A percentile compares a stretch with the other conserved stretches of the same genome.
Evolutionary conservation across 345 rosid species (phyloP).

Genomic region (Arabis alpina): DNA sequence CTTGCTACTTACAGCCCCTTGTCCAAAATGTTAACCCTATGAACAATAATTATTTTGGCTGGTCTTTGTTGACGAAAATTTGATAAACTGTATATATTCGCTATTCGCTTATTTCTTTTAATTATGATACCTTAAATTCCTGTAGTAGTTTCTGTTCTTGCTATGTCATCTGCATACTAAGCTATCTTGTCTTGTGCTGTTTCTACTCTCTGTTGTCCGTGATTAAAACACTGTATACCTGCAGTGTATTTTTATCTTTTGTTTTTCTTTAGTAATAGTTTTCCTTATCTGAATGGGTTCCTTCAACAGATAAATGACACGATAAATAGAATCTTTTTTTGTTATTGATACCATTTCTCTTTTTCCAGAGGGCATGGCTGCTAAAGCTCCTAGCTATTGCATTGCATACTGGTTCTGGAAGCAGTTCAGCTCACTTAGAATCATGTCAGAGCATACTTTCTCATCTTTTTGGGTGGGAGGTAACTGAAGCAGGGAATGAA

Average conservation of each 20-base stretch:
- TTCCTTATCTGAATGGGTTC: conserved; percentile 12
- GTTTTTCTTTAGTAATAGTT: not conserved
- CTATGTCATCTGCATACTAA: not conserved
- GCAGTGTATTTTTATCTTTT: not conserved
- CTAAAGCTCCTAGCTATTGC: conserved; percentile 89
- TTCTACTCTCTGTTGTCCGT: conserved; percentile 4
- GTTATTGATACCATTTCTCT: conserved; percentile 14
- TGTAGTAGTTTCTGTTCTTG: not conserved
- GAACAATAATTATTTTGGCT: conserved; percentile 5
- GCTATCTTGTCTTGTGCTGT: conserved; percentile 11
- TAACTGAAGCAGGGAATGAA: conserved; percentile 51
- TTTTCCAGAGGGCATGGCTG: conserved; percentile 88
- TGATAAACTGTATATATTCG: conserved; percentile 5
- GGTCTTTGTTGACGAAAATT: not conserved
- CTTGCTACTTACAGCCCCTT: not conserved
- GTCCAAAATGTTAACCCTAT: conserved; percentile 11
- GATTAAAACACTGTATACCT: conserved; percentile 13
- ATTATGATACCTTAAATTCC: not conserved
- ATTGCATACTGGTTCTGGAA: conserved; percentile 72
- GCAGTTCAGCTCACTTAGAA: conserved; percentile 66
- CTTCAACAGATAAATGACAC: conserved; percentile 10
- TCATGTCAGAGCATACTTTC: conserved; percentile 72
- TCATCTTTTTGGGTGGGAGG: conserved; percentile 78
- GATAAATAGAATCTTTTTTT: conserved; percentile 9
- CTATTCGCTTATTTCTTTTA: not conserved